Percentiles rank a stretch among this genome's conserved stretches.
Conservation (phyloP, 129 eudicot species). For the Tanacetum coccineum region DNA sequence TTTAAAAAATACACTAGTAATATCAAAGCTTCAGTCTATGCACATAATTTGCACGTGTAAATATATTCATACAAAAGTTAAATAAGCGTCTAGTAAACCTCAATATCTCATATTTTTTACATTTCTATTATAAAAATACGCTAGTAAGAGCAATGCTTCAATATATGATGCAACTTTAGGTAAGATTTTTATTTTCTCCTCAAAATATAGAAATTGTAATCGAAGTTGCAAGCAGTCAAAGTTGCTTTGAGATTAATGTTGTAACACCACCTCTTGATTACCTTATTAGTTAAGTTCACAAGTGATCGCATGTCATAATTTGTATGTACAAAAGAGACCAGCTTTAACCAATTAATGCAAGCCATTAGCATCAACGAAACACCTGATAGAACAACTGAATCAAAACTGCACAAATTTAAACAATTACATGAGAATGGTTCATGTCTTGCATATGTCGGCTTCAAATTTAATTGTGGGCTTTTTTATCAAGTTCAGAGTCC, state of each 20-base stretch:
- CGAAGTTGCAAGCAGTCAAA: neutral
- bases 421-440: constrained; percentile 15
- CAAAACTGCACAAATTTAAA: constrained; percentile 59
- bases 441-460: constrained; percentile 9
- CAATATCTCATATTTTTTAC: too few species aligned
- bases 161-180: neutral
- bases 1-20: too few species aligned
- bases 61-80: too few species aligned
- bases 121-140: too few species aligned
- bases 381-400: constrained; percentile 86
- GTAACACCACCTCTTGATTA: constrained; percentile 25
- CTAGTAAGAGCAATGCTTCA: too few species aligned
- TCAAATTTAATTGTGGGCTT: neutral
- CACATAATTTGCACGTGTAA: too few species aligned
- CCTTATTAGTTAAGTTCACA: constrained; percentile 61
- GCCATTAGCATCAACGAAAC: constrained; percentile 69
- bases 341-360: constrained; percentile 87
- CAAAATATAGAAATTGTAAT: neutral
- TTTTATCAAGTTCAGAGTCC: neutral
- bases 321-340: constrained; percentile 89
- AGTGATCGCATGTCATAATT: constrained; percentile 77
- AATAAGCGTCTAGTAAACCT: too few species aligned
- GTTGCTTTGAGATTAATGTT: neutral
- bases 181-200: neutral
- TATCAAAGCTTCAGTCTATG: too few species aligned